Base-by-base conservation (phyloP, 139 green algal species). In the Chlorella sp. region DNA sequence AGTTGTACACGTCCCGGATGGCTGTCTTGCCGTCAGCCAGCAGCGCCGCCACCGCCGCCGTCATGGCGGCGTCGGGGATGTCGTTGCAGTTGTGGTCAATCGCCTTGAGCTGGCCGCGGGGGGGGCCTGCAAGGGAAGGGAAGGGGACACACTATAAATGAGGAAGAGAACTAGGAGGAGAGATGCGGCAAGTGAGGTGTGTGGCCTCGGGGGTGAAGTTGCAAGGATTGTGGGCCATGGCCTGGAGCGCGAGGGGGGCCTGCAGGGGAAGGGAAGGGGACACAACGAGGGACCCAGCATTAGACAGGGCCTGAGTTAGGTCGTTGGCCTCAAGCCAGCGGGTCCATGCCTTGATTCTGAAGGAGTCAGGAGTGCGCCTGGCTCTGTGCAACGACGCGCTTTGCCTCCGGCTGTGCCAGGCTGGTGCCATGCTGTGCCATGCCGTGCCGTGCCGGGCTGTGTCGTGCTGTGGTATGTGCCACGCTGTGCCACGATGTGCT, bases 1-100 rank as follows among this genome's bases (percentile, higher is more conserved):
- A 99, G 93, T 97, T 99, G 92, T 97, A 98, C 76, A 99, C 98
- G 86, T 99, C 97, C 28, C 97, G 94, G 89, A 99, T 99, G 84
- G 97, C 92, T 2, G 97, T 99, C 18, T 93, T 87, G 28, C 95
- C 96, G 61, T 99, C 91, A 0, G 98, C 98, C 93, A 99, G 99
- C 26, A 99, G 94, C 5, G 98, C 98, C 4, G 96, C 97, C 18
- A 99, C 98, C 22, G 98, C 98, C 64, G 98, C 91, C 28, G 98
- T 99, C 98, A 99, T 99, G 39, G 98, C 98, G 32, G 98, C 98
- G 91, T 99, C 98, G 3, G 98, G 98, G 88, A 99, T 99, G 92
- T 98, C 97, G 93, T 99, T 99, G 95, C 98, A 99, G 94, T 99
- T 96, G 84, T 99, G 96, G 94, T 99, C 98, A 30, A 99, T 95